Percentiles rank a stretch among this genome's conserved stretches.
Evolutionary conservation across 768 basidiomycete species (phyloP).

Genomic region (Mycena vitilis): DNA sequence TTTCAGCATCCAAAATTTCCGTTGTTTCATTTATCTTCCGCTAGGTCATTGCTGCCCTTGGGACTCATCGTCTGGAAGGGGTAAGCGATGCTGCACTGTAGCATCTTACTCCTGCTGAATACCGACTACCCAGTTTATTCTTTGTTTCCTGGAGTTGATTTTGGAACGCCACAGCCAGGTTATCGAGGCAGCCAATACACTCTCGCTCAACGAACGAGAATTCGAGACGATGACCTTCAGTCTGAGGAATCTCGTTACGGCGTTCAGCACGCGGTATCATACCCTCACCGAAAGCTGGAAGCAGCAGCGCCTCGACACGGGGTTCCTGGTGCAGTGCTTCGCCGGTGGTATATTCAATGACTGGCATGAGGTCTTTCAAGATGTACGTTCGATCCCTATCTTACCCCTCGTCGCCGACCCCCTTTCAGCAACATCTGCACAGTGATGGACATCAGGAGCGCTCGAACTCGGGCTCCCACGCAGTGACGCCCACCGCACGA

Average conservation of each 20-base stretch:
- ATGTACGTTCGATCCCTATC: constrained; percentile 1
- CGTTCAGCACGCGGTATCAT: constrained; percentile 36
- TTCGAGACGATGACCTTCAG: constrained; percentile 38
- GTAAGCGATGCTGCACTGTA: background rate
- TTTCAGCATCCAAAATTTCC: background rate
- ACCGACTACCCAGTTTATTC: constrained; percentile 19
- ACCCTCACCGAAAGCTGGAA: constrained; percentile 38
- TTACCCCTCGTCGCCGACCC: too few relatives aligned
- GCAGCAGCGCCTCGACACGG: constrained; percentile 40
- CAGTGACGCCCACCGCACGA: background rate
- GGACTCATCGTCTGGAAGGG: constrained; percentile 32
- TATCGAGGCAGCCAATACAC: constrained; percentile 34
- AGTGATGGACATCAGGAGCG: background rate
- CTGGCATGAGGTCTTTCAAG: constrained; percentile 40
- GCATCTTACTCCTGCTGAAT: background rate
- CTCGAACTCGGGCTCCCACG: background rate
- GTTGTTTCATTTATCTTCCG: background rate
- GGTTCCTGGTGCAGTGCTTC: constrained; percentile 34
- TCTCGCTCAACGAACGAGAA: constrained; percentile 32
- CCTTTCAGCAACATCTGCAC: background rate
- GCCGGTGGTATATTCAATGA: constrained; percentile 39
- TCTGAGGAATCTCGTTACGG: constrained; percentile 35
- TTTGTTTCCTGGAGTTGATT: constrained; percentile 38
- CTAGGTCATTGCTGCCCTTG: constrained; percentile 28
- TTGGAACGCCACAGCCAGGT: constrained; percentile 38